Evolutionary conservation across 257 asterid species (phyloP).

Genomic region (Capsicum pubescens): DNA sequence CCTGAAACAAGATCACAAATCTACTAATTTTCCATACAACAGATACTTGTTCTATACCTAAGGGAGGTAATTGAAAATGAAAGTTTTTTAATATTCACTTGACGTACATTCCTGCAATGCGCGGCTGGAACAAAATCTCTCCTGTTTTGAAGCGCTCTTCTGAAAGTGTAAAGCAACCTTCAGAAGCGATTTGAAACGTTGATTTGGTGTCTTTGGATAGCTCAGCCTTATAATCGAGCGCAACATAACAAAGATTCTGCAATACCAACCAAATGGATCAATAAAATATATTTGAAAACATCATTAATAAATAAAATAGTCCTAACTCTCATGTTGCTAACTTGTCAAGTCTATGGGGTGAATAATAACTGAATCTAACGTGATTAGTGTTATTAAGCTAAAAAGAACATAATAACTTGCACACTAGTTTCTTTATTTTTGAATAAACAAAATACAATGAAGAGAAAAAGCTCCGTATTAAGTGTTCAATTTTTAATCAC

Average conservation of each 20-base stretch:
- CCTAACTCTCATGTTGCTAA: not conserved
- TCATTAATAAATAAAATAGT: not conserved
- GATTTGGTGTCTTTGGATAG: conserved; percentile 70
- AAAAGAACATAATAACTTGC: not conserved
- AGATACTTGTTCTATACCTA: conserved; percentile 6
- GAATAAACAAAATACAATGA: not conserved
- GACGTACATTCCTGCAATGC: conserved; percentile 87
- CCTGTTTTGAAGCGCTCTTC: conserved; percentile 96
- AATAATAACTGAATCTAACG: not conserved
- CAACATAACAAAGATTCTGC: conserved; percentile 94
- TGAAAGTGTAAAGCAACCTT: conserved; percentile 72
- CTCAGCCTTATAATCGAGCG: conserved; percentile 93
- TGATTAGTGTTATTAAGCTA: not conserved
- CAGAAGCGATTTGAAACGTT: conserved; percentile 64
- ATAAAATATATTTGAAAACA: conserved; percentile 14
- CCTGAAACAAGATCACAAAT: conserved; percentile 52
- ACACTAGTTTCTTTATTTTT: not conserved
- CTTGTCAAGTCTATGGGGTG: not conserved
- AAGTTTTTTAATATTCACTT: not conserved
- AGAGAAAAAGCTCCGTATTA: not conserved
- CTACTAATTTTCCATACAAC: conserved; percentile 24
- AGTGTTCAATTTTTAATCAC: not conserved
- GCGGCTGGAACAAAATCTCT: conserved; percentile 90
- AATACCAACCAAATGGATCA: conserved; percentile 37
- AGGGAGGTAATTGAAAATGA: not conserved